Evolutionary conservation across 371 early-diverging fungal genomes (phyloP), one percentile per base, ranked within the genome.

Genomic region (Caulochytrium protostelioides): DNA sequence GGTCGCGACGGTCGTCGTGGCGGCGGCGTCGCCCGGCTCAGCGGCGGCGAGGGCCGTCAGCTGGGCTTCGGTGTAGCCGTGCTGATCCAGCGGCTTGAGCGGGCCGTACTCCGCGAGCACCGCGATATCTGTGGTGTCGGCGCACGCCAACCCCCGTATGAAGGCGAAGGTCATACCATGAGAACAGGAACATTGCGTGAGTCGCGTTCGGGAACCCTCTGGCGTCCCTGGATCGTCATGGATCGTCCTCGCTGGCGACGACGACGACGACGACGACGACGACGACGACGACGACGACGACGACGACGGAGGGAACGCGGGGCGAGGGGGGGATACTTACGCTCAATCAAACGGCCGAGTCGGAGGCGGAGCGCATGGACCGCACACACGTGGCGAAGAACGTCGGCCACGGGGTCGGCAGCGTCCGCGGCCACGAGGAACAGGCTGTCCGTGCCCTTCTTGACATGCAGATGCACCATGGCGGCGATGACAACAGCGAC

Each of bases 41-140:
- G 25, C 13, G 17, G 12, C 18, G 10, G 14, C 21, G 6, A 14
- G 13, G 2, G 19, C 15, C 30, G 35, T 42, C 28, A 67, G 42
- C 31, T 67, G 60, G 17, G 64, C 68, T 27, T 62, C 52, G 29
- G 47, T 37, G 45, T 59, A 64, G 4, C 68, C 68, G 8, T 67
- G 60, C 34, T 67, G 47, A 7, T 33, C 29, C 19, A 52, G 50
- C 4, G 55, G 64, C 28, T 61, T 59, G 22, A 43, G 17, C 14
- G 51, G 50, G 16, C 68, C 68, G 38, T 58, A 48, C 30, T 46
- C 30, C 8, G 54, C 26, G 19, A 67, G 49, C 28, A 64, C 68
- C 30, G 43, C 44, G 6, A 39, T 35, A 17, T 57, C 68, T 66
- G 37, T 8, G 9, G 15, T 12, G 17, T 22, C 30, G 24, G 9